Evolutionary conservation across 2,329 filamentous ascomycete species (phyloP).

Genomic region (Pseudopyricularia cyperi): DNA sequence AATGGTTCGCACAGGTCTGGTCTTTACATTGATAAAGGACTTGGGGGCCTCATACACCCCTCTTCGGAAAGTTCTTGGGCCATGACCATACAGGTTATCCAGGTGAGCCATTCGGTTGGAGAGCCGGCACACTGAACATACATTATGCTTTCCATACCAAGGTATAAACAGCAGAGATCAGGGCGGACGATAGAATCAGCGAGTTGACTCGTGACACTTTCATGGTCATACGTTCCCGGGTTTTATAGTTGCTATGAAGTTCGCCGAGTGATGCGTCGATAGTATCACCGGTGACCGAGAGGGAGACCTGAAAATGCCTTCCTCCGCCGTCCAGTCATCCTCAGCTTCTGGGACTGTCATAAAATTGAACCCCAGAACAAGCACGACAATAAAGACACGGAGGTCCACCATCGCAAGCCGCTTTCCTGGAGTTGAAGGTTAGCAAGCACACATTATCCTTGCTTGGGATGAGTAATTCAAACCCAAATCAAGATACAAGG

Average conservation of each 20-base stretch:
- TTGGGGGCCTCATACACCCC: too few species aligned
- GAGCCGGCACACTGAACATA: too few species aligned
- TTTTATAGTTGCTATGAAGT: not conserved
- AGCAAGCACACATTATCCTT: not conserved
- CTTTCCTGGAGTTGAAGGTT: constrained; percentile 4
- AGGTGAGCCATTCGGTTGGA: too few species aligned
- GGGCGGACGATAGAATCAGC: too few species aligned
- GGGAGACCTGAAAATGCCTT: not conserved
- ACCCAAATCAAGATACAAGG: not conserved
- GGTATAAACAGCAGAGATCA: too few species aligned
- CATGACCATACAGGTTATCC: too few species aligned
- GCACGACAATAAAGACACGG: constrained; percentile 10
- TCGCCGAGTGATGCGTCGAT: not conserved
- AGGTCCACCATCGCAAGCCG: constrained; percentile 11
- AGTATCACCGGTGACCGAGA: not conserved
- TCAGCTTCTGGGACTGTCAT: constrained; percentile 7
- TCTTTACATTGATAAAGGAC: too few species aligned
- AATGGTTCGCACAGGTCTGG: too few species aligned
- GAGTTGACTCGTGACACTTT: too few species aligned
- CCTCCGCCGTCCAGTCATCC: not conserved
- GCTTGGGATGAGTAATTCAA: not conserved
- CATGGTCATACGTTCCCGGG: too few species aligned
- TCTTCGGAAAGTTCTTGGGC: too few species aligned
- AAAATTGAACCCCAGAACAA: constrained; percentile 11
- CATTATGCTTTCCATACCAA: too few species aligned